Evolutionary conservation across 192 early-diverging fungal genomes (phyloP), one percentile per base, ranked within the genome.

Genomic region (Coemansia furcata): DNA sequence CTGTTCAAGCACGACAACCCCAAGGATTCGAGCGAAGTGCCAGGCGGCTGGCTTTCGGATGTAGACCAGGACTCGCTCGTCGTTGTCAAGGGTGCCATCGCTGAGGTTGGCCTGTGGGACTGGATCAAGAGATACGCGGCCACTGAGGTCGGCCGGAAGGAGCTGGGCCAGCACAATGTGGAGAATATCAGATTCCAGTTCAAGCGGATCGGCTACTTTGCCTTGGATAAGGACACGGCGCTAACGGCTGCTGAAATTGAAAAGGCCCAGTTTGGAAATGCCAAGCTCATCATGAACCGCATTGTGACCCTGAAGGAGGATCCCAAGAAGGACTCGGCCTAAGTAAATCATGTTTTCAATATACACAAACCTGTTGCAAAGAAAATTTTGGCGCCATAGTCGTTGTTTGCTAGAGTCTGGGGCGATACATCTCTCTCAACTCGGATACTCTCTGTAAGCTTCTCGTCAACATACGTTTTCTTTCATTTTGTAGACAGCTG

Each of bases 131-230:
- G 80, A 33, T 85, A 83, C 43, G 73, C 78, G 2, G 72, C 72
- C 6, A 70, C 74, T 39, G 72, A 43, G n/a, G 60, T 64, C 3
- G 77, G 78, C 49, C 76, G 83, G 61, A 78, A 82, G 66, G 86
- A 87, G 46, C 82, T 87, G 37, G 77, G 59, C 62, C 84, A 90
- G 72, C 82, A 72, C 40, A 69, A 74, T 50, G 88, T 89, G 43
- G 98, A 97, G 77, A 90, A 88, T 65, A 88, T 92, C 73, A 76
- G 94, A 64, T 95, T 93, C 89, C 98, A 99, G 86, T 91, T 95
- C 68, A 86, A 93, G 42, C 88, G 98, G 57, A 89, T 96, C 39
- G 98, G 95, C n/a, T 99, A 99, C 87, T 99, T 98, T 78, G 92
- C 97, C 72, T 85, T 99, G 12, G 98, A 99, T 76, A 89, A 87